phyloP scores from a whole-genome alignment of 371 early-diverging fungal genomes.

The Synchytrium microbalum region DNA sequence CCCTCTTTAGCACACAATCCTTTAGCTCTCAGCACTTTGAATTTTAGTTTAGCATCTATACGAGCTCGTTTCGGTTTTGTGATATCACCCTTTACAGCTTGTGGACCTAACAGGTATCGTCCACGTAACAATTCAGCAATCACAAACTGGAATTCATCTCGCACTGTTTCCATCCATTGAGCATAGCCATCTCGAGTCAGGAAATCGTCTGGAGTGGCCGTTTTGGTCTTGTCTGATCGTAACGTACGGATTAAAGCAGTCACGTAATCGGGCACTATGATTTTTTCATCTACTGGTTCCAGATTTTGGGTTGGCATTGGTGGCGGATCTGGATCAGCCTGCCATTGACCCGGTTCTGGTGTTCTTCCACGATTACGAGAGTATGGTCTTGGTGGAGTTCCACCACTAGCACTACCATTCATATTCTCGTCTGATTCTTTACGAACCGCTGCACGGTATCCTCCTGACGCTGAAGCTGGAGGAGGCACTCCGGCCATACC shows the following conservation, averaged over 20 bases:
- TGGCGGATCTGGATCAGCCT: not conserved
- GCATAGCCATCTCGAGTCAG: constrained; percentile 25
- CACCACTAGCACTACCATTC: not conserved
- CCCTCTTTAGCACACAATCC: constrained; percentile 36
- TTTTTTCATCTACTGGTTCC: not conserved
- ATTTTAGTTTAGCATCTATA: constrained; percentile 20
- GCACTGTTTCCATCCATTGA: constrained; percentile 23
- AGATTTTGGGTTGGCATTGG: not conserved
- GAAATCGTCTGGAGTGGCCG: constrained; percentile 39
- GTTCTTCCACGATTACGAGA: not conserved
- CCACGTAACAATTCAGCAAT: constrained; percentile 26
- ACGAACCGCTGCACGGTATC: not conserved
- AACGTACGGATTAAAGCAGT: constrained; percentile 28
- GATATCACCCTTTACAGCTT: constrained; percentile 5
- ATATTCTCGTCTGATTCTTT: not conserved
- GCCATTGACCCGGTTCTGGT: not conserved
- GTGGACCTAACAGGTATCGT: constrained; percentile 19
- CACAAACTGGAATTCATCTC: constrained; percentile 25
- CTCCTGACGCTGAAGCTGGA: not conserved
- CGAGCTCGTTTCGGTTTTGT: constrained; percentile 8
- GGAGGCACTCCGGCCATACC: not conserved
- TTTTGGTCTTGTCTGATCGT: constrained; percentile 20
- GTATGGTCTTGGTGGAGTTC: not conserved
- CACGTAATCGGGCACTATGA: constrained; percentile 26
- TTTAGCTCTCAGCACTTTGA: constrained; percentile 34